Conservation (phyloP, 306 rosid genomes). For the Cucurbita maxima region DNA sequence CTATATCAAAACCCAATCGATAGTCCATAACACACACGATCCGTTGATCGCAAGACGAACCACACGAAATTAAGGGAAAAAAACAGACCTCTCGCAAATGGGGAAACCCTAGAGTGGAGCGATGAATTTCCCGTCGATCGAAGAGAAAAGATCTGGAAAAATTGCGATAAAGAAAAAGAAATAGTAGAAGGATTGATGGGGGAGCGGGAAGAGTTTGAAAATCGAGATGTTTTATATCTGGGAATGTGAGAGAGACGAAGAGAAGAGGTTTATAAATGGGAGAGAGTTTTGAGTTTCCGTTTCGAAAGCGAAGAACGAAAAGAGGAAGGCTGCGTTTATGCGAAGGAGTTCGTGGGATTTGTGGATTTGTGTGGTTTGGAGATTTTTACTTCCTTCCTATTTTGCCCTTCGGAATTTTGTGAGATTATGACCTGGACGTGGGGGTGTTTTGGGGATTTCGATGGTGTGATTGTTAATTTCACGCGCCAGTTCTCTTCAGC, state of each 20-base stretch:
- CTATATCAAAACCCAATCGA: neutral
- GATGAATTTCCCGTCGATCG: neutral
- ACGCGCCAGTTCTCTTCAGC: neutral
- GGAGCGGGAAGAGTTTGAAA: conserved; percentile 53
- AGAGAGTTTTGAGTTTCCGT: neutral
- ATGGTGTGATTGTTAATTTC: neutral
- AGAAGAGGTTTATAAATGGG: neutral
- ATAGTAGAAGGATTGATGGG: neutral
- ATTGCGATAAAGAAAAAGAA: neutral
- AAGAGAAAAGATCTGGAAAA: neutral
- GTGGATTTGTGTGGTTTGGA: neutral
- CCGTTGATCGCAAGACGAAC: neutral
- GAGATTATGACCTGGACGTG: neutral
- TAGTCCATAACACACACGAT: neutral
- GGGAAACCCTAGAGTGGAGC: neutral
- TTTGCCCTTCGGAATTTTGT: neutral
- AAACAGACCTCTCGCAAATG: neutral
- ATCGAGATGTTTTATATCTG: conserved; percentile 21
- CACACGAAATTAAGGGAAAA: neutral
- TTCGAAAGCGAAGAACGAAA: neutral
- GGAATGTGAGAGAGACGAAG: neutral
- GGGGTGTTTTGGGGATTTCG: neutral
- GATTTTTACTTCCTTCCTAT: neutral
- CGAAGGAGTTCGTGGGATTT: neutral
- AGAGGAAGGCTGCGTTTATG: neutral